A percentile compares a stretch with the other conserved stretches of the same genome.
These are phyloP conservation scores for Arthrocladium fulminans DNA, from an alignment of 2,329 filamentous ascomycete species.

Conservation along the genomic window DNA sequence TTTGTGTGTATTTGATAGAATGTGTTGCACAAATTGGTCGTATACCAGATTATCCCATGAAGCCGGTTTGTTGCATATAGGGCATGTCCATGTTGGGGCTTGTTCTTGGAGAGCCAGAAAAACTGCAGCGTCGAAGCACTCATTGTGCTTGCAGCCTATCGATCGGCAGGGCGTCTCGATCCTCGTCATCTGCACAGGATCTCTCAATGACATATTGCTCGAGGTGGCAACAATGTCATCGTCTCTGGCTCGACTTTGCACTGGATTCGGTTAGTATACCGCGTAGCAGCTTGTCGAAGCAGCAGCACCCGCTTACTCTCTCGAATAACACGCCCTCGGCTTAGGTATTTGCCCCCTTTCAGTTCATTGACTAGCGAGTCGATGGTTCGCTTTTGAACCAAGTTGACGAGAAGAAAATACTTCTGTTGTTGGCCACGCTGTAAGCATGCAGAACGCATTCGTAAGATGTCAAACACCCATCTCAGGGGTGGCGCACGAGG, in stretches of 20 bases:
- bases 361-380: conserved; percentile 62
- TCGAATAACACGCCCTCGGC: conserved; percentile 69
- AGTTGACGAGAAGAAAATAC: conserved; percentile 62
- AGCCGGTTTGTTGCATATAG: conserved; percentile 77
- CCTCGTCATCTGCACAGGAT: conserved; percentile 77
- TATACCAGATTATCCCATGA: conserved; percentile 75
- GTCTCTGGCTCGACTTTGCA: conserved; percentile 71
- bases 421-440: conserved; percentile 43
- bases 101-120: conserved; percentile 94
- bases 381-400: conserved; percentile 66
- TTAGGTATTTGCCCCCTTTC: conserved; percentile 59
- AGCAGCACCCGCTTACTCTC: conserved; percentile 52
- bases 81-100: conserved; percentile 92
- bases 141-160: conserved; percentile 72
- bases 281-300: conserved; percentile 4
- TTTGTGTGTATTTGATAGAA: conserved; percentile 62
- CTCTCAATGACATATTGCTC: conserved; percentile 81
- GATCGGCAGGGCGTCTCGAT: conserved; percentile 74
- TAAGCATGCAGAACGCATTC: conserved; percentile 19
- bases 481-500: conserved; percentile 11
- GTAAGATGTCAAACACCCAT: conserved; percentile 17
- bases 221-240: conserved; percentile 79
- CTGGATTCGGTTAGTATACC: conserved; percentile 39
- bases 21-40: conserved; percentile 86
- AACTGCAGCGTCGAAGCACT: conserved; percentile 88